Base-by-base conservation (phyloP, 495 filamentous ascomycete genomes). In the Neurospora hispaniola region DNA sequence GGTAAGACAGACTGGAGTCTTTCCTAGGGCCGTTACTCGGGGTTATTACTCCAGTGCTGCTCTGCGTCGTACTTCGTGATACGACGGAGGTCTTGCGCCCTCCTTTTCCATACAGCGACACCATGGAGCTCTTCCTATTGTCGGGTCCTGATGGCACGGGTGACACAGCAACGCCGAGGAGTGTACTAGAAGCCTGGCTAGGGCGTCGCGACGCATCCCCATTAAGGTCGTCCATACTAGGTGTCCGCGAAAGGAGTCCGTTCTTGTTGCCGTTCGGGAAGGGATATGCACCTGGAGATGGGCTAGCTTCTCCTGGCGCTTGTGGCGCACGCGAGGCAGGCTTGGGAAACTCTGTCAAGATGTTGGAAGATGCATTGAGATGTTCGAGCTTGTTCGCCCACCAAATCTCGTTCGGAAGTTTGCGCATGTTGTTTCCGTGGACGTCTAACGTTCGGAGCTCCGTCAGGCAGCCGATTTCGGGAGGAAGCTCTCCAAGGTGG, bases 301-400 rank as follows among this genome's bases (percentile, higher is more conserved):
- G 69, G 72, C 74, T 38, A 74, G 76, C 69, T 73, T 84, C 89
- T 4, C 84, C 86, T 20, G 88, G 88, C 38, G 88, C 75, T 72
- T 88, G 85, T 5, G 91, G 89, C 20, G 85, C 79, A 18, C 89
- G 85, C 40, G 89, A 88, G 27, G 89, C 89, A 62, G 90, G 92
- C 75, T 97, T 98, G 0, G 96, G 96, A 77, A 99, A 98, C 70
- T 85, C 89, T 23, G 93, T 90, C 4, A 99, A 83, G 11, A 98
- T 88, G 76, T 99, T 99, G 9, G 96, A 96, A 2, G 94, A 98
- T 20, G 97, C 90, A 80, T 99, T 99, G 69, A 99, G 86, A 0
- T 92, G 93, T 79, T 97, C 94, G 71, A 99, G 82, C 76, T 90
- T 94, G 73, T 89, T 88, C 66, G 94, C 93, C 85, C 92, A 92